Evolutionary conservation across 2,329 filamentous ascomycete species (phyloP).

Genomic region (Phaeoacremonium minimum): DNA sequence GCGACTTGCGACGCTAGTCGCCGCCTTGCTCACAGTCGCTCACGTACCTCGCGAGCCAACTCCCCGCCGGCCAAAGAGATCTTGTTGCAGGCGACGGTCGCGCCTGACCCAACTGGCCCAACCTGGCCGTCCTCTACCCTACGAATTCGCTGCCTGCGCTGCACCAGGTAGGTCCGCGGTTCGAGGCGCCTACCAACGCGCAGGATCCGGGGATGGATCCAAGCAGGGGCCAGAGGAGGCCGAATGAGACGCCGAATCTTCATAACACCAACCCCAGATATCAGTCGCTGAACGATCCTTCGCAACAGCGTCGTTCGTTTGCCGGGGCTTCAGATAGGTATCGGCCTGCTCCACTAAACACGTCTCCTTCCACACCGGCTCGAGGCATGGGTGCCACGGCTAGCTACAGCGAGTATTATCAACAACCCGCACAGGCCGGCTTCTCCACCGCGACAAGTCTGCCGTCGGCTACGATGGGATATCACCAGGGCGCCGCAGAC

Average conservation of each 20-base stretch:
- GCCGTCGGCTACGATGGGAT: slow-evolving; percentile 45
- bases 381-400: slow-evolving; percentile 51
- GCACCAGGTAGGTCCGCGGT: slow-evolving; percentile 58
- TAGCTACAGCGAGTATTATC: slow-evolving; percentile 57
- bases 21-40: slow-evolving; percentile 3
- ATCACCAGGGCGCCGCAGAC: slow-evolving; percentile 53
- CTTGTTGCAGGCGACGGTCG: slow-evolving; percentile 15
- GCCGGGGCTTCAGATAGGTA: slow-evolving; percentile 44
- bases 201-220: slow-evolving; percentile 71
- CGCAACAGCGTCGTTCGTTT: slow-evolving; percentile 42
- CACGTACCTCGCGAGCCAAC: slow-evolving; percentile 5
- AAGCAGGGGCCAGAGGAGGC: slow-evolving; percentile 67
- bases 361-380: slow-evolving; percentile 33
- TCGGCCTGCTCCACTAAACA: slow-evolving; percentile 43
- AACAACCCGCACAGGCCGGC: slow-evolving; percentile 41
- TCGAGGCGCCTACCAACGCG: slow-evolving; percentile 48
- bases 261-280: slow-evolving; percentile 56
- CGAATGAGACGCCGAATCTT: slow-evolving; percentile 67
- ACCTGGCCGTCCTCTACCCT: slow-evolving; percentile 60
- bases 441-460: slow-evolving; percentile 53
- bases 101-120: no score
- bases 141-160: slow-evolving; percentile 62
- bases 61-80: slow-evolving; percentile 5
- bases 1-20: no score
- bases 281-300: slow-evolving; percentile 40